Evolutionary conservation across 2,329 filamentous ascomycete genomes (phyloP), one percentile per base, ranked within the genome.

Genomic region (Curvularia verruculosa): DNA sequence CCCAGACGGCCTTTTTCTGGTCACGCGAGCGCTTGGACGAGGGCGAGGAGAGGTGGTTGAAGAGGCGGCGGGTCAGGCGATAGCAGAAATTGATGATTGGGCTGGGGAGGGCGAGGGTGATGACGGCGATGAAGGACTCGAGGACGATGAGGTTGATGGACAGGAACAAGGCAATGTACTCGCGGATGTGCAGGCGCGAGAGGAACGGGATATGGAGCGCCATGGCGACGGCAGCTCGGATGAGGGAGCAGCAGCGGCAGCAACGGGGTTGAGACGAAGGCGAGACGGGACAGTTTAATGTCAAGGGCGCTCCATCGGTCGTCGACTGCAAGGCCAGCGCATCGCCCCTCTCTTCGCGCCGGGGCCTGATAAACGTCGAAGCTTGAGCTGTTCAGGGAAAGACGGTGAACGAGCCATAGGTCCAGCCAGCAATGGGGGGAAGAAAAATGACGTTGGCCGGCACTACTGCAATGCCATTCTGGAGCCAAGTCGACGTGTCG

Each of bases 41-140:
- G 1, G 88, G 85, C 3, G 90, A 87, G 0, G 89, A 88, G 45
- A 95, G 84, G 51, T 84, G 80, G 70, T 96, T 93, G 80, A 97
- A 98, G 7, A 96, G 75, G 26, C 87, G 85, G 67, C 92, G 89
- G 6, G 93, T 97, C 43, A 88, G 85, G 65, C 87, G 85, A 77
- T 98, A 97, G 76, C 87, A 92, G 67, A 97, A 84, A 56, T 84
- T 83, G 67, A 98, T 90, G 43, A 98, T 83, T 15, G 92, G 89
- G 23, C 87, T 85, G 24, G 94, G 95, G 40, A 99, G 84, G 34
- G 91, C 91, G 60, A 97, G 85, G 1, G 95, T 98, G 60, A 96
- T 85, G 56, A 96, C 82, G 68, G 94, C 88, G 68, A 96, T 89
- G 59, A 96, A 71, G 54, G 88, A 87, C 77, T 99, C 95, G 64